phyloP scores from a whole-genome alignment of 305 asterid species.

The Fraxinus baroniana region DNA sequence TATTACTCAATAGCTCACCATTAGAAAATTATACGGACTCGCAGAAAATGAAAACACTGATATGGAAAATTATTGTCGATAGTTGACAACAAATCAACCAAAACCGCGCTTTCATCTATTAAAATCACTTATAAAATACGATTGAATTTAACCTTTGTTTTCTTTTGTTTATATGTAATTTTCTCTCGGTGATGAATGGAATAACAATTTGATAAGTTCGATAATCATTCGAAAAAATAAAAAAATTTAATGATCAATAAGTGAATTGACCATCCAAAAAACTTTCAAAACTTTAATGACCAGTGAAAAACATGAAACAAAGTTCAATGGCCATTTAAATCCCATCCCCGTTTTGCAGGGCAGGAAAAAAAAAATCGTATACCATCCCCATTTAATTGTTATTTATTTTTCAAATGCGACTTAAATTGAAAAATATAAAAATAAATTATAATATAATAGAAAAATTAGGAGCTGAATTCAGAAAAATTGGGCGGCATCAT shows the following conservation, averaged over 20 bases:
- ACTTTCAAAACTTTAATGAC: background rate
- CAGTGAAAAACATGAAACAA: background rate
- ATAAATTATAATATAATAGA: too few species aligned
- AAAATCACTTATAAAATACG: too few species aligned
- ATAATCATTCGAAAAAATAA: background rate
- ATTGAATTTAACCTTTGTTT: background rate
- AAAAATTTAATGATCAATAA: background rate
- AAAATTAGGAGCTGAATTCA: background rate
- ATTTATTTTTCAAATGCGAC: background rate
- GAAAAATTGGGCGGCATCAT: background rate
- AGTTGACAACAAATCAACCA: background rate
- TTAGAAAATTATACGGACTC: background rate
- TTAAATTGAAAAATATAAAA: background rate
- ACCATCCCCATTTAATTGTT: background rate
- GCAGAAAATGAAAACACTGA: too few species aligned
- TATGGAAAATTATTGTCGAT: background rate
- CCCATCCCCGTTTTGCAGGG: background rate
- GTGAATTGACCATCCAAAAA: background rate
- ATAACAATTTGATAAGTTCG: background rate
- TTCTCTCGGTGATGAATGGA: background rate
- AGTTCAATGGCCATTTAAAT: background rate
- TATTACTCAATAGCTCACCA: background rate
- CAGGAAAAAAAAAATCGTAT: background rate
- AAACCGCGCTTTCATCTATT: background rate
- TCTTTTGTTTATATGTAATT: background rate